phyloP scores from a whole-genome alignment of 1,139 yeast species.

The Saccharomyces hybrid region DNA sequence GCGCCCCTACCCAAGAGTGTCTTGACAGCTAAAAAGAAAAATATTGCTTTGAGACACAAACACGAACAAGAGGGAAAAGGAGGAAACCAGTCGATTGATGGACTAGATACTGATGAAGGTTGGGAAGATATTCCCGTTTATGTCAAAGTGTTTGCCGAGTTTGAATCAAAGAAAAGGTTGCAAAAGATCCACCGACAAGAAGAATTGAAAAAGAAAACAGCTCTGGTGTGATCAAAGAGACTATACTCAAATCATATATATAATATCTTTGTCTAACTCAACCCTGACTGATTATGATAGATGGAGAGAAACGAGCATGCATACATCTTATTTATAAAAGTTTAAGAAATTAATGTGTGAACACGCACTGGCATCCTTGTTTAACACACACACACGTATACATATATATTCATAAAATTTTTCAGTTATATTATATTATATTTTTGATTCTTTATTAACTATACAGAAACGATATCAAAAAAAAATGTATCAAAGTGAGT shows the following conservation, averaged over 20 bases:
- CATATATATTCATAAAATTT: neutral
- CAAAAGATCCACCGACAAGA: conserved; percentile 20
- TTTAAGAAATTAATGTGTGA: neutral
- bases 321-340: neutral
- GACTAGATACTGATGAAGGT: conserved; percentile 35
- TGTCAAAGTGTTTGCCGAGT: conserved; percentile 74
- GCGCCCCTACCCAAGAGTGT: conserved; percentile 32
- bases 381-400: neutral
- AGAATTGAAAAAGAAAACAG: conserved; percentile 6
- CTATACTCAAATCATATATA: neutral
- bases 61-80: conserved; percentile 10
- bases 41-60: conserved; percentile 9
- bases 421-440: neutral
- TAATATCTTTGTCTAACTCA: neutral
- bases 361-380: neutral
- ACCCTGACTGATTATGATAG: no score
- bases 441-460: neutral
- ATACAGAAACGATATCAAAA: neutral
- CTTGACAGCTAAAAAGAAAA: conserved; percentile 23
- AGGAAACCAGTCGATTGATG: conserved; percentile 9
- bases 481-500: neutral
- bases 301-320: neutral
- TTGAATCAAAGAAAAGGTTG: conserved; percentile 59
- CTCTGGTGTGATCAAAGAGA: neutral
- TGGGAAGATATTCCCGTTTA: conserved; percentile 73